Percentiles rank a stretch among this genome's conserved stretches.
Conservation (phyloP, 2,329 filamentous ascomycete species). For the Xylaria digitata region DNA sequence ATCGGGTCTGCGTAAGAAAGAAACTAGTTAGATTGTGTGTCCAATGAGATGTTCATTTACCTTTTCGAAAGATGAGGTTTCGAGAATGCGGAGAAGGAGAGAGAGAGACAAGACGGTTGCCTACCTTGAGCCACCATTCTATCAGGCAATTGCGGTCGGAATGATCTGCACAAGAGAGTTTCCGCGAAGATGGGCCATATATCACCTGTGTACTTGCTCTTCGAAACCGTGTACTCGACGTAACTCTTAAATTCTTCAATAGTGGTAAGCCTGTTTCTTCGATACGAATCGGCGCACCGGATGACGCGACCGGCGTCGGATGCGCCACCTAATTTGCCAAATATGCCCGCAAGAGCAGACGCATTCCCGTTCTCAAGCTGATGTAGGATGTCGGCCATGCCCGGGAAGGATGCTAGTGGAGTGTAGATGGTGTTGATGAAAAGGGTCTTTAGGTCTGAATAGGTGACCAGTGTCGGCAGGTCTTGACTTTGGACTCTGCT, state of each 20-base stretch:
- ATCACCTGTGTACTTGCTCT: slow-evolving; percentile 51
- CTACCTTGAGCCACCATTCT: slow-evolving; percentile 47
- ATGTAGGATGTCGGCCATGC: slow-evolving; percentile 45
- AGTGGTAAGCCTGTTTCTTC: slow-evolving; percentile 46
- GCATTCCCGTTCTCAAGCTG: slow-evolving; percentile 46
- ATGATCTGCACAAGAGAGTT: slow-evolving; percentile 45
- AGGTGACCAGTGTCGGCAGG: slow-evolving; percentile 45
- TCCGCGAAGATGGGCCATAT: slow-evolving; percentile 46
- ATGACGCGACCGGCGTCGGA: slow-evolving; percentile 43
- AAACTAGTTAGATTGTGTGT: slow-evolving; percentile 35
- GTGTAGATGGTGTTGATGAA: slow-evolving; percentile 43
- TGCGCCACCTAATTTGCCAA: slow-evolving; percentile 27
- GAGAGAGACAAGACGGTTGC: slow-evolving; percentile 10
- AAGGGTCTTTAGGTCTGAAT: slow-evolving; percentile 48
- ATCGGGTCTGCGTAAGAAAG: slow-evolving; percentile 40
- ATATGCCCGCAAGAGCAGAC: slow-evolving; percentile 44
- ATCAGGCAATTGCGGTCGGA: slow-evolving; percentile 46
- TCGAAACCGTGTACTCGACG: slow-evolving; percentile 43
- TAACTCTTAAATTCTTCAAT: slow-evolving; percentile 46
- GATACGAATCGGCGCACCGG: slow-evolving; percentile 48
- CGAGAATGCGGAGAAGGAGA: neutral
- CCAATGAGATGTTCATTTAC: slow-evolving; percentile 10
- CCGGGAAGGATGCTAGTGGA: slow-evolving; percentile 43
- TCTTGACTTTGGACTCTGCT: slow-evolving; percentile 37
- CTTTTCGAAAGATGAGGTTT: neutral